Base-by-base conservation (phyloP, 805 yeast genomes). In the Lachancea cidri region DNA sequence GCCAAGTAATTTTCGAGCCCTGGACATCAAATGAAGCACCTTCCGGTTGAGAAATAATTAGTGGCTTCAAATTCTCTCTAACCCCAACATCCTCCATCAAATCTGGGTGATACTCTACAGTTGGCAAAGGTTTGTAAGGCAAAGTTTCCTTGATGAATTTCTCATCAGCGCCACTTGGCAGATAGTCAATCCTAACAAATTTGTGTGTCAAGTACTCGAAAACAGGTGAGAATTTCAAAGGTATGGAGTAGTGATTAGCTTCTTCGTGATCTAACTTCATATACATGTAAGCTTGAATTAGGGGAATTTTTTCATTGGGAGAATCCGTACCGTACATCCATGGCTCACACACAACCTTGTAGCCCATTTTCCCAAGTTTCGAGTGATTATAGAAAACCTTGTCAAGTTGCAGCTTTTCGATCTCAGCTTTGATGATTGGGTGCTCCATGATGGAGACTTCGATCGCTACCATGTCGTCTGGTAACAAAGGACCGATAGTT, bases 311-410 rank as follows among this genome's bases (percentile, higher is more conserved):
- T 56, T 80, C 85, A 45, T 72, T 65, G 36, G 75, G 66, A 52
- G 78, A 80, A 57, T 81, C 87, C 25, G 87, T 80, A 55, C 91
- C 94, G 60, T 85, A 83, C 73, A 83, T 85, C 94, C 95, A 85
- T 39, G 89, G 86, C 59, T 83, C 91, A 57, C 73, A 73, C 51
- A 79, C 73, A 36, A 81, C 80, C 57, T 42, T 33, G 43, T 54
- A 54, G 15, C 44, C 43, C 25, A 52, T 33, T 17, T 47, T 47
- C 14, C 58, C 58, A 31, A 54, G 45, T 8, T 39, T 43, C 14
- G 53, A 45, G 37, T 54, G 58, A 29, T 48, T 35, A 73, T 49
- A 52, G 16, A 29, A 38, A 13, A 48, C 37, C n/a, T 66, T 56
- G 46, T 88, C 89, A 44, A 83, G 68, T 49, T 77, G 71, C 63